A percentile compares a stretch with the other conserved stretches of the same genome.
Conservation (phyloP, 495 filamentous ascomycete genomes). For the Acidiella bohemica region DNA sequence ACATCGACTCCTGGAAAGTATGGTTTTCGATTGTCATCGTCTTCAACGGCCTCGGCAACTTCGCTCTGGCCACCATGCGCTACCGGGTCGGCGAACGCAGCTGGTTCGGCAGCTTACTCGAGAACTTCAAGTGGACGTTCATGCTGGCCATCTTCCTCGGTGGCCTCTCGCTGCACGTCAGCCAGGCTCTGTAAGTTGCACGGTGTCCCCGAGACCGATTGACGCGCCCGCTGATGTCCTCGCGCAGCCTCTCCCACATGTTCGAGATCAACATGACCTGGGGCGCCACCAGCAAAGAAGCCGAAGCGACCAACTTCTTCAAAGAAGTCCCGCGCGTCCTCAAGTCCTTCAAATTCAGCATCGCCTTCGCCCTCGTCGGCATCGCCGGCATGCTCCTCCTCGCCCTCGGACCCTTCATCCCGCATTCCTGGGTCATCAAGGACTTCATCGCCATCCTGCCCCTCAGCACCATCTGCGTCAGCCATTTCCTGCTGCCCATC, state of each 20-base stretch:
- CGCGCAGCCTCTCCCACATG: constrained; percentile 34
- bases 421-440: constrained; percentile 52
- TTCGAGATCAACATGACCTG: constrained; percentile 38
- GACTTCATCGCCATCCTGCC: constrained; percentile 74
- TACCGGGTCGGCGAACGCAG: constrained; percentile 33
- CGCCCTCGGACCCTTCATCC: constrained; percentile 46
- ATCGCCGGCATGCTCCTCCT: constrained; percentile 55
- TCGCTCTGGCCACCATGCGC: constrained; percentile 35
- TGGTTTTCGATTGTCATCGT: constrained; percentile 34
- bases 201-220: background rate
- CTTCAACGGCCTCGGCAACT: constrained; percentile 37
- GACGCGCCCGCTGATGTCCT: constrained; percentile 13
- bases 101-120: constrained; percentile 25
- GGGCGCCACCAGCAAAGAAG: constrained; percentile 40
- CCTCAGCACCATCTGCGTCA: constrained; percentile 56
- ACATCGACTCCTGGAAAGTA: constrained; percentile 34
- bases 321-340: constrained; percentile 66
- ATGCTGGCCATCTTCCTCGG: constrained; percentile 39
- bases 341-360: constrained; percentile 64
- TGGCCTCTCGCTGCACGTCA: constrained; percentile 36
- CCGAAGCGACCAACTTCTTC: constrained; percentile 65
- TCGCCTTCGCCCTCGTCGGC: constrained; percentile 47
- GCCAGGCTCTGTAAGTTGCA: constrained; percentile 16
- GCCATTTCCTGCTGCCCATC: constrained; percentile 58
- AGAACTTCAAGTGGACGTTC: constrained; percentile 32